Percentiles rank a stretch among this genome's conserved stretches.
phyloP scores from a whole-genome alignment of 805 yeast genomes.

The fission yeast (Schizosaccharomyces pombe) region DNA sequence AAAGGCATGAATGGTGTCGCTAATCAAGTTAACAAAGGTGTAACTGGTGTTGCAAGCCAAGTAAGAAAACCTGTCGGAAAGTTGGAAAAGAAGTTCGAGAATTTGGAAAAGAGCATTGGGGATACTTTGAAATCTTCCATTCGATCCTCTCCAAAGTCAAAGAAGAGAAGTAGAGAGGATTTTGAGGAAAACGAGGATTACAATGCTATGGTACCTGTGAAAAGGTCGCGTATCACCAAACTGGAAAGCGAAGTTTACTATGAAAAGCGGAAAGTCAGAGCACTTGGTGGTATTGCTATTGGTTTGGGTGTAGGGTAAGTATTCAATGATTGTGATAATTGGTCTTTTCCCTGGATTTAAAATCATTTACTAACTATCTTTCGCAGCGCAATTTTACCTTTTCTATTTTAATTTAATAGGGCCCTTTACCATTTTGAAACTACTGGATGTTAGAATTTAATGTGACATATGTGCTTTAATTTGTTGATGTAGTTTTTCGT shows the following conservation, averaged over 20 bases:
- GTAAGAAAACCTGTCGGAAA: not conserved
- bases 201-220: not conserved
- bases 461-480: too few relatives aligned
- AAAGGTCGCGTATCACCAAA: not conserved
- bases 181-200: not conserved
- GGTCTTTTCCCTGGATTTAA: not conserved
- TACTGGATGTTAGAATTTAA: too few relatives aligned
- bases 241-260: not conserved
- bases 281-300: not conserved
- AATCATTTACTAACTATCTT: not conserved
- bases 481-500: too few relatives aligned
- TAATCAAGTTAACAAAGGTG: not conserved
- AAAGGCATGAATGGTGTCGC: not conserved
- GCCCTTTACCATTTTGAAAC: too few relatives aligned
- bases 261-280: not conserved
- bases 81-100: not conserved
- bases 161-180: not conserved
- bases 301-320: conserved; percentile 2
- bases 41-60: not conserved
- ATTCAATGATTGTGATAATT: too few relatives aligned
- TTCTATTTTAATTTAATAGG: not conserved
- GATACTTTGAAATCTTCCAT: not conserved
- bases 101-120: not conserved
- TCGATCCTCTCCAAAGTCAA: not conserved
- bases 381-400: not conserved